phyloP scores from a whole-genome alignment of 176 grass and related monocot genomes.

The Avena eriantha region DNA sequence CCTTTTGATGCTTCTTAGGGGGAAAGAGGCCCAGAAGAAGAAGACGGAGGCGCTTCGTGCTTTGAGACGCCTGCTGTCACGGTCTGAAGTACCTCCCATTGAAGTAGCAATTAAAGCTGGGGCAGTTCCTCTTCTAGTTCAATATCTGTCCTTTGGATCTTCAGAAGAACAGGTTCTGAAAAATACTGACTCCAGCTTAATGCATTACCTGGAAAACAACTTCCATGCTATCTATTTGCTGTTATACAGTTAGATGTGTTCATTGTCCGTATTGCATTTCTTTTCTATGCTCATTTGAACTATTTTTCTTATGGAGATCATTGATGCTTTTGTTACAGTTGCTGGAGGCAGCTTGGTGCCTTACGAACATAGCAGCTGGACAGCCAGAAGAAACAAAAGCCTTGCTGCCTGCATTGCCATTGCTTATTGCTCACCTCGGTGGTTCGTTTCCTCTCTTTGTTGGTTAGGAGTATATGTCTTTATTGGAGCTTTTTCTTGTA shows the following conservation, averaged over 20 bases:
- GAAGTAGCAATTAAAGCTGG: slow-evolving; percentile 87
- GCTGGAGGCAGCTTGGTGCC: slow-evolving; percentile 96
- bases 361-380: slow-evolving; percentile 89
- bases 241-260: slow-evolving; percentile 28
- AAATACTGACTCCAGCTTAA: slow-evolving; percentile 18
- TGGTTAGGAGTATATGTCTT: slow-evolving; percentile 30
- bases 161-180: slow-evolving; percentile 86
- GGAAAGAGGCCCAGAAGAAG: slow-evolving; percentile 77
- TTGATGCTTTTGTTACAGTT: slow-evolving; percentile 64
- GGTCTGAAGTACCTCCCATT: slow-evolving; percentile 87
- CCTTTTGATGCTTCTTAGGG: slow-evolving; percentile 55
- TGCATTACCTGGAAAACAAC: neutral
- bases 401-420: slow-evolving; percentile 77
- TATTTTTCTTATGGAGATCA: neutral
- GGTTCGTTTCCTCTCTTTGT: slow-evolving; percentile 62
- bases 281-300: slow-evolving; percentile 4
- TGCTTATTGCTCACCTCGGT: slow-evolving; percentile 96
- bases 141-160: slow-evolving; percentile 90
- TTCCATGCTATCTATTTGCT: neutral
- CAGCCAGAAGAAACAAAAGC: slow-evolving; percentile 87
- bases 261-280: neutral
- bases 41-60: slow-evolving; percentile 73
- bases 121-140: slow-evolving; percentile 80
- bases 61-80: slow-evolving; percentile 82
- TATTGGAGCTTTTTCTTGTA: slow-evolving; percentile 17